Conservation (phyloP, 768 basidiomycete genomes). For the Pisolithus microcarpus region DNA sequence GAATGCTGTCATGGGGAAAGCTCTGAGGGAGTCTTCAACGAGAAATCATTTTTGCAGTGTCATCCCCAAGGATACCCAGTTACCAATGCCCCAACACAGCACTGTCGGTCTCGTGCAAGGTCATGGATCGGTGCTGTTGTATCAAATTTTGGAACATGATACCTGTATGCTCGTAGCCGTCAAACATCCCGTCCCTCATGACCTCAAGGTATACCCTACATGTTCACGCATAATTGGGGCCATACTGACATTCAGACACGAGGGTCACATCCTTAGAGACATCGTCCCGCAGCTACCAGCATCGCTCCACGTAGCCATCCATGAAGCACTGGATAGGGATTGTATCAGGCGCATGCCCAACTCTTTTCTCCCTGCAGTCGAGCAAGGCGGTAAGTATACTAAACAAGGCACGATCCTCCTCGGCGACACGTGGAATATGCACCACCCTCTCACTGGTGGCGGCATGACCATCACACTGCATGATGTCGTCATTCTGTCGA, state of each 20-base stretch:
- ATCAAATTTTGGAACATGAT: constrained; percentile 84
- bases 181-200: too few relatives aligned
- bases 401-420: constrained; percentile 77
- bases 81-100: constrained; percentile 73
- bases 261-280: constrained; percentile 65
- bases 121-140: constrained; percentile 83
- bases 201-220: too few relatives aligned
- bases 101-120: constrained; percentile 78
- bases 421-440: constrained; percentile 98
- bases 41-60: constrained; percentile 81
- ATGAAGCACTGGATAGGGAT: constrained; percentile 62
- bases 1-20: too few relatives aligned
- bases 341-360: constrained; percentile 92
- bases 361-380: constrained; percentile 77
- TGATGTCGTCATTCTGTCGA: constrained; percentile 71
- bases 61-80: constrained; percentile 64
- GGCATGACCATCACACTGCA: constrained; percentile 96
- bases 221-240: not conserved
- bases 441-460: constrained; percentile 94
- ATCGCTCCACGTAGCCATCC: constrained; percentile 57
- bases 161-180: constrained; percentile 93
- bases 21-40: constrained; percentile 42
- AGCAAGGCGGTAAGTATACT: too few relatives aligned
- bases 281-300: constrained; percentile 79
- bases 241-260: constrained; percentile 2